Conservation (phyloP, 805 yeast species). For the Lipomyces yamanashiensis region DNA sequence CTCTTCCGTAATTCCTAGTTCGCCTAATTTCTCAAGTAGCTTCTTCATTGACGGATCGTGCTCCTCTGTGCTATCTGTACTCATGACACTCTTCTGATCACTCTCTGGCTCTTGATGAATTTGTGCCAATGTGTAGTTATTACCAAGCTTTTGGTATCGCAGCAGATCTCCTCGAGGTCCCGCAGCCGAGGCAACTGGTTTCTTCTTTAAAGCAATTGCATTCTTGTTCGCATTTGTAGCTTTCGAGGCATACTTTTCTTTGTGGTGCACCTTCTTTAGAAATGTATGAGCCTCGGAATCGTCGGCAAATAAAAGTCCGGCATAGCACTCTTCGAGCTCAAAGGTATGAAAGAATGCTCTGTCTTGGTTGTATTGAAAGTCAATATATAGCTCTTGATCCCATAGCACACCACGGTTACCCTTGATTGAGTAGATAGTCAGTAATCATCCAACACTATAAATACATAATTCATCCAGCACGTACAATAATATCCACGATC, state of each 20-base stretch:
- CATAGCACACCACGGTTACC: slow-evolving; percentile 88
- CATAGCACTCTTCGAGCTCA: slow-evolving; percentile 87
- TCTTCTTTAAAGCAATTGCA: slow-evolving; percentile 78
- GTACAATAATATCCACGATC: slow-evolving; percentile 69
- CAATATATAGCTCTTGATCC: slow-evolving; percentile 94
- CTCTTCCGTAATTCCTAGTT: slow-evolving; percentile 81
- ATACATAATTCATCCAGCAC: neutral
- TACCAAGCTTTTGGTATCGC: slow-evolving; percentile 34
- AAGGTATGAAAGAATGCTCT: slow-evolving; percentile 93
- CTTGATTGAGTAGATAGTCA: slow-evolving; percentile 28
- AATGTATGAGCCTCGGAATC: slow-evolving; percentile 85
- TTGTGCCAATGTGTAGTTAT: slow-evolving; percentile 47
- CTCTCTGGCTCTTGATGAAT: slow-evolving; percentile 19
- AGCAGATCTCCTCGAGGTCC: slow-evolving; percentile 64
- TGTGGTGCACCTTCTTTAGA: slow-evolving; percentile 70
- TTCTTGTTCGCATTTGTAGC: slow-evolving; percentile 84
- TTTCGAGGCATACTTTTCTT: slow-evolving; percentile 84
- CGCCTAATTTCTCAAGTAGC: slow-evolving; percentile 70
- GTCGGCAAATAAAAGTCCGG: slow-evolving; percentile 88
- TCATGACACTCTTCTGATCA: slow-evolving; percentile 28
- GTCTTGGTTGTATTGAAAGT: slow-evolving; percentile 90
- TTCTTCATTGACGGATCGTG: slow-evolving; percentile 63
- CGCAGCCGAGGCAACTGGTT: slow-evolving; percentile 47
- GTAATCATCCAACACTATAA: neutral
- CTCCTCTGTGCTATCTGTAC: slow-evolving; percentile 52